Base-by-base conservation (phyloP, 371 early-diverging fungal species). In the Blakeslea trispora region DNA sequence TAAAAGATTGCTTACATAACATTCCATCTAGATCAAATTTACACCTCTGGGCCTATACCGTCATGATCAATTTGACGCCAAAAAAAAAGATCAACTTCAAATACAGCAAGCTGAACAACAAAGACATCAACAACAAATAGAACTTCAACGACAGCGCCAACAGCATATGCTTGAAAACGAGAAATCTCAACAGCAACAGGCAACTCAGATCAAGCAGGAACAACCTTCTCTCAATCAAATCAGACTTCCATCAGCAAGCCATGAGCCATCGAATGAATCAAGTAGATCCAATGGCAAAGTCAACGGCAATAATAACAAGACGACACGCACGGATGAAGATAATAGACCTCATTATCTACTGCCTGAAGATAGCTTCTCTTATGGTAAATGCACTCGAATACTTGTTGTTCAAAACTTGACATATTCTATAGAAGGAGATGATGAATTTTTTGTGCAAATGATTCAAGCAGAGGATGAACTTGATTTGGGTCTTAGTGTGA, bases 11-110 rank as follows among this genome's bases (percentile, higher is more conserved):
- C n/a, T n/a, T n/a, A n/a, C n/a, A n/a, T n/a, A n/a, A n/a, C n/a
- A n/a, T n/a, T n/a, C n/a, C n/a, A 5, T 63, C 18, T 5, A 47
- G 73, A 59, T 66, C 41, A 66, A 61, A 55, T 64, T 71, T 28
- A 39, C 64, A 13, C 35, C 61, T 17, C 46, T 45, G 9, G 56
- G 64, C 14, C 48, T 73, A 6, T 71, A 64, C 35, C 65, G 73
- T 10, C 67, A 72, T 44, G 24, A 51, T 7, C 69, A 72, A 60
- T 63, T 49, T 31, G 44, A 60, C 11, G 28, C 48, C 18, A 47
- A 51, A 23, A 40, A 23, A 24, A 17, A 24, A 37, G 19, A 5
- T 13, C 17, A 48, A 11, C 13, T 13, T 14, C 43, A 34, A 58
- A 34, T 40, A 24, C 34, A 9, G 15, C 49, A n/a, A 40, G 5